Percentiles rank a stretch among this genome's conserved stretches.
Evolutionary conservation across 495 filamentous ascomycete genomes (phyloP).

Genomic region (Penicillium parvum): DNA sequence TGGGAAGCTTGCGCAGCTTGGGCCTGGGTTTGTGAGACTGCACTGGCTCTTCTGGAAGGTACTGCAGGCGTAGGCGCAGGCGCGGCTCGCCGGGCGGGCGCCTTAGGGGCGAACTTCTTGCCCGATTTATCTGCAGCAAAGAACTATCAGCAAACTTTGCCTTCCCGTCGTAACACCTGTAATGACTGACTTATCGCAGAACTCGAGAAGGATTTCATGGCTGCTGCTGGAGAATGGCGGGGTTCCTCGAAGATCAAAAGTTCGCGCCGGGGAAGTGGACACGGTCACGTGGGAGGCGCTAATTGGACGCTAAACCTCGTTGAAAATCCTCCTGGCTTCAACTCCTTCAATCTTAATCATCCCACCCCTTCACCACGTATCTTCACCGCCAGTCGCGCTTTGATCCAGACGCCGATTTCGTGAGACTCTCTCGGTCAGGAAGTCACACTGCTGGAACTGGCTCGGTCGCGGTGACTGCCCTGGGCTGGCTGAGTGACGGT

Average conservation of each 20-base stretch:
- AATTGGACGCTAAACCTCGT: constrained; percentile 29
- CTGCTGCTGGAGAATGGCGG: constrained; percentile 15
- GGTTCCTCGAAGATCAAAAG: constrained; percentile 14
- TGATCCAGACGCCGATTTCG: background rate
- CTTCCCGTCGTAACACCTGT: background rate
- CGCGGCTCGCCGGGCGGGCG: constrained; percentile 42
- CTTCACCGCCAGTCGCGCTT: constrained; percentile 9
- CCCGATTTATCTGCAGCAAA: constrained; percentile 46
- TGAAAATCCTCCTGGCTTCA: constrained; percentile 43
- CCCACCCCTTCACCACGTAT: constrained; percentile 19
- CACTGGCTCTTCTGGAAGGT: constrained; percentile 37
- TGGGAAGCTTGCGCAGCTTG: constrained; percentile 32
- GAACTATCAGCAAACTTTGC: constrained; percentile 4
- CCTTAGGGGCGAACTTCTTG: constrained; percentile 54
- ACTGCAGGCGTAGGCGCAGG: constrained; percentile 30
- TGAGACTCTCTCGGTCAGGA: constrained; percentile 1
- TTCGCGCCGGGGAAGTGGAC: constrained; percentile 14
- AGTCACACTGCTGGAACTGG: constrained; percentile 22
- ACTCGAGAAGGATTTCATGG: constrained; percentile 53
- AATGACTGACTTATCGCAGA: constrained; percentile 52
- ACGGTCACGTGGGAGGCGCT: constrained; percentile 37
- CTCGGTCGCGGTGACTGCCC: constrained; percentile 29
- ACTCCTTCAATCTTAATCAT: constrained; percentile 27
- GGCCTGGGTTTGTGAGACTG: constrained; percentile 30
- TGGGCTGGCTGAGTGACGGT: constrained; percentile 35